These are phyloP conservation scores for Mallotus japonicus DNA, from an alignment of 441 rosid genomes.

Conservation along the genomic window DNA sequence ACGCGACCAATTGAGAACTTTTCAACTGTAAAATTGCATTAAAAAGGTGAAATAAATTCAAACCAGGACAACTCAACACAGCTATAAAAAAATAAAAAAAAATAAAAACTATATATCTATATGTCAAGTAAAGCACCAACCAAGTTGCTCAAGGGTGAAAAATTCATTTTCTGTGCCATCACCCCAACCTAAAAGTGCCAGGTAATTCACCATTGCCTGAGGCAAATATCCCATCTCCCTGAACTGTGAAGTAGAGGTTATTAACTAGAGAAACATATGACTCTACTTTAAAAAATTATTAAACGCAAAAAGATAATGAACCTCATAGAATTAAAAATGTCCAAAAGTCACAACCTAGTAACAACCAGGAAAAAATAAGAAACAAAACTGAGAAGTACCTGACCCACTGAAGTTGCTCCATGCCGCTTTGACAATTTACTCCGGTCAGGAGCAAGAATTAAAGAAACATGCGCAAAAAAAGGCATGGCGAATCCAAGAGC, in stretches of 20 bases:
- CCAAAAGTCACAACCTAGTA: conserved; percentile 5
- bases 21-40: conserved; percentile 58
- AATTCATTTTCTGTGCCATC: conserved; percentile 32
- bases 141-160: conserved; percentile 76
- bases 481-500: conserved; percentile 95
- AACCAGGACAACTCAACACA: conserved; percentile 9
- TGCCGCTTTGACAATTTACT: conserved; percentile 94
- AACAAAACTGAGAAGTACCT: conserved; percentile 38
- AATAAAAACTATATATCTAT: too few relatives aligned
- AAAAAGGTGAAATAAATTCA: conserved; percentile 22
- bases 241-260: conserved; percentile 28
- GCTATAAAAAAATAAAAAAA: background rate
- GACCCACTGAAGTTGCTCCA: conserved; percentile 97
- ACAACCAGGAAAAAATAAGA: conserved; percentile 9
- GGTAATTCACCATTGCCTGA: conserved; percentile 89
- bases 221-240: conserved; percentile 82
- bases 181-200: conserved; percentile 94
- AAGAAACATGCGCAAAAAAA: conserved; percentile 83
- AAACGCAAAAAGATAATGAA: background rate
- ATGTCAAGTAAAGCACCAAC: conserved; percentile 34
- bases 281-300: background rate
- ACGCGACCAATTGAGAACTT: conserved; percentile 82
- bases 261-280: background rate
- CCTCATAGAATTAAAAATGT: conserved; percentile 13
- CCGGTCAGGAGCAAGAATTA: conserved; percentile 93